Evolutionary conservation across 331 rosid genomes (phyloP).

Genomic region (Malus hybrid): DNA sequence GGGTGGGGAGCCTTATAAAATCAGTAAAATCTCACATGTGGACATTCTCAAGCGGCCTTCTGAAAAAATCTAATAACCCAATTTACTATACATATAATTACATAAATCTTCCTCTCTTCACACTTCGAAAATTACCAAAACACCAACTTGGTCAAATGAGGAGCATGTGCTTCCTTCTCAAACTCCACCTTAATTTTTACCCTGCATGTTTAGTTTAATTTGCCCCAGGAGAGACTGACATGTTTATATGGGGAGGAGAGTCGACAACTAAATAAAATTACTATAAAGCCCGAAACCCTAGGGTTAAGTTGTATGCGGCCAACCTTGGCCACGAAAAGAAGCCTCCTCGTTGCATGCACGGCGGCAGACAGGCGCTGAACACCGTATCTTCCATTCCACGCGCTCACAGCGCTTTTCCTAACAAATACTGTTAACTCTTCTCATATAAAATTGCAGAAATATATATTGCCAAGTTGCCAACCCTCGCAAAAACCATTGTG

Average conservation of each 20-base stretch:
- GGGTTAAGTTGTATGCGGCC: not conserved
- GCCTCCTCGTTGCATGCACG: conserved; percentile 52
- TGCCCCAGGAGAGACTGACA: not conserved
- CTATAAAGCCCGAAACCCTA: not conserved
- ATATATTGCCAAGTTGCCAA: not conserved
- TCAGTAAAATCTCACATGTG: not conserved
- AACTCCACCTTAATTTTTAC: not conserved
- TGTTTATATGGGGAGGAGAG: not conserved
- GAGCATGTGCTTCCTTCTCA: not conserved
- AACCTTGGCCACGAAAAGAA: conserved; percentile 15
- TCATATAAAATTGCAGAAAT: not conserved
- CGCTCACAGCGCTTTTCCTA: conserved; percentile 25
- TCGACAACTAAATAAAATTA: not conserved
- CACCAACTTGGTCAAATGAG: not conserved
- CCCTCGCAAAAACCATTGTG: not conserved
- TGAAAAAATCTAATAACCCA: not conserved
- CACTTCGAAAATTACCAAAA: not conserved
- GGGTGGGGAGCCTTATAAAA: not conserved
- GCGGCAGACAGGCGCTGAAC: conserved; percentile 67
- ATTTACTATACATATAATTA: not conserved
- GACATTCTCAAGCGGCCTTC: not conserved
- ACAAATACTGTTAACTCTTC: not conserved
- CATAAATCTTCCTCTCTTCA: not conserved
- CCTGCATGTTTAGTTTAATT: not conserved
- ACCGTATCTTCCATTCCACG: conserved; percentile 54